A percentile compares a stretch with the other conserved stretches of the same genome.
Conservation (phyloP, 805 yeast genomes). For the Sporopachydermia quercuum region DNA sequence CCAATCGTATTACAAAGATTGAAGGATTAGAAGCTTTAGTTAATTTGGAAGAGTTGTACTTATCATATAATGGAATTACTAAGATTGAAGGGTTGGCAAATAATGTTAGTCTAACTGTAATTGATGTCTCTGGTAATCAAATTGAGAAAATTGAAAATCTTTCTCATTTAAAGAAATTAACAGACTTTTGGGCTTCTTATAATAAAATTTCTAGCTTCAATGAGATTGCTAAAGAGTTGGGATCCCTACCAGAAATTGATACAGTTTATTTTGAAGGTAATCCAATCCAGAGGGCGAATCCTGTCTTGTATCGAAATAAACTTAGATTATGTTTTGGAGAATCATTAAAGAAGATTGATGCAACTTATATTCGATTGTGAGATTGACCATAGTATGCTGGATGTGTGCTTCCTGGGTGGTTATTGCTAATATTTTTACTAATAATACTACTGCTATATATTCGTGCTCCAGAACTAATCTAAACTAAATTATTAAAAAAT, state of each 20-base stretch:
- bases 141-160: constrained; percentile 49
- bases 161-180: constrained; percentile 48
- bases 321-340: constrained; percentile 58
- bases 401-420: too few species aligned
- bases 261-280: constrained; percentile 92
- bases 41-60: constrained; percentile 71
- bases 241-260: constrained; percentile 47
- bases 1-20: constrained; percentile 62
- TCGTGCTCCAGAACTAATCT: too few species aligned
- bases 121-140: constrained; percentile 73
- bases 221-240: constrained; percentile 52
- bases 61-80: constrained; percentile 70
- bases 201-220: constrained; percentile 57
- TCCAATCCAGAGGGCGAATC: constrained; percentile 61
- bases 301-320: constrained; percentile 79
- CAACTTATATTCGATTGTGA: constrained; percentile 46
- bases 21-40: constrained; percentile 67
- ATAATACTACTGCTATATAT: too few species aligned
- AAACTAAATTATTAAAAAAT: too few species aligned
- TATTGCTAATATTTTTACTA: too few species aligned
- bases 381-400: too few species aligned
- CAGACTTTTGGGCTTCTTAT: constrained; percentile 89
- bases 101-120: constrained; percentile 45
- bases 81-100: constrained; percentile 68
- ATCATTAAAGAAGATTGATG: constrained; percentile 73